Base-by-base conservation (phyloP, 495 filamentous ascomycete genomes). In the Friedmanniomyces endolithicus region DNA sequence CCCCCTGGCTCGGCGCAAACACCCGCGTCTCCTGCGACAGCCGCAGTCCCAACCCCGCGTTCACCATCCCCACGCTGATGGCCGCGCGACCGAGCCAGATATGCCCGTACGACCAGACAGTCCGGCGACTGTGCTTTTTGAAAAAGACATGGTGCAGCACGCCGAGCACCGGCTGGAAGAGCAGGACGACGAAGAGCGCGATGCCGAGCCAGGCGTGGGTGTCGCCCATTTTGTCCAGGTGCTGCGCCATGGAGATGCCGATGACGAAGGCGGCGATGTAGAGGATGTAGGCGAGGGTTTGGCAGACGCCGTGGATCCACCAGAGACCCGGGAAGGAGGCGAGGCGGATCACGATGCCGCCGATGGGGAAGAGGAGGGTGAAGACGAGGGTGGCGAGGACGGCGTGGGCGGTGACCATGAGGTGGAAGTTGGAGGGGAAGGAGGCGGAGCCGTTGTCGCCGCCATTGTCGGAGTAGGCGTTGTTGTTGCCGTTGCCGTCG, bases 291-390 rank as follows among this genome's bases (percentile, higher is more conserved):
- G 64, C 64, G 50, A 71, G 56, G 2, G 56, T 46, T 45, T 71
- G 69, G 50, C 68, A 64, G 22, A 56, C 59, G 31, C 64, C 68
- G 48, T 71, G 69, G 22, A 71, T 43, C 66, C 66, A 68, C 14
- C 67, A 52, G 3, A 72, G 68, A 9, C 65, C 61, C 16, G 62
- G 58, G 55, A 70, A 71, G 24, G 50, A 64, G 16, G 76, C 58
- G 0, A 78, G 39, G 22, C 72, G 67, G 27, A 78, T 66, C 40
- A 67, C 48, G 56, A 76, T 68, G 7, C 65, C 70, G 27, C 71
- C 72, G 12, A 70, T 55, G 44, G 72, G 78, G 63, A 78, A 75
- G 35, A 75, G 62, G 48, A 74, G 58, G 34, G 73, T 44, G 48
- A 70, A 70, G 7, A 66, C 69, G 14, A 69, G 58, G n/a, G 57